Evolutionary conservation across 345 rosid genomes (phyloP).

Genomic region (Citrus hindsii): DNA sequence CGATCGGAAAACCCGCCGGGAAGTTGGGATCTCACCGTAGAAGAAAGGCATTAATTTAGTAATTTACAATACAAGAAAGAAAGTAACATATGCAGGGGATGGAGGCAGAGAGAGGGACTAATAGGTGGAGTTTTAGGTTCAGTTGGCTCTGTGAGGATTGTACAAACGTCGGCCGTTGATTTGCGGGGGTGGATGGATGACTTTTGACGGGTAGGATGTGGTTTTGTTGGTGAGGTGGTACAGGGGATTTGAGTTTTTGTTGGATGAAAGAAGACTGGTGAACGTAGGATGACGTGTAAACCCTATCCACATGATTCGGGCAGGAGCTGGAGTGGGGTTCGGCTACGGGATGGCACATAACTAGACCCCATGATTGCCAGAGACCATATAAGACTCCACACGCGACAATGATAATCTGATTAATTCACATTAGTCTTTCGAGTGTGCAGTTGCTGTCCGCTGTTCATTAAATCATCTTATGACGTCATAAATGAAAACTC

Average conservation of each 20-base stretch:
- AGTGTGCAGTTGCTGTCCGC: too few relatives aligned
- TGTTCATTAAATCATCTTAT: too few relatives aligned
- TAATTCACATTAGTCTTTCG: too few relatives aligned
- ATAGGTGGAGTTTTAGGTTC: neutral
- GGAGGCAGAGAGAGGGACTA: neutral
- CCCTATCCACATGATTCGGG: conserved; percentile 17
- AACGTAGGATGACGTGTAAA: conserved; percentile 23
- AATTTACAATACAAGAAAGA: neutral
- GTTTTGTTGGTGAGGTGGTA: neutral
- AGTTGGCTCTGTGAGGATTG: neutral
- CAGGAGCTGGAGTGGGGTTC: too few relatives aligned
- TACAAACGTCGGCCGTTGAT: neutral
- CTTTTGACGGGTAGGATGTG: neutral
- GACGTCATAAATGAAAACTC: too few relatives aligned
- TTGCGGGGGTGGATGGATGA: neutral
- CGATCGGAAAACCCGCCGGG: conserved; percentile 7
- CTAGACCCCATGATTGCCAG: too few relatives aligned
- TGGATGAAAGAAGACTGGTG: neutral
- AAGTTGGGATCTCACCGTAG: conserved; percentile 15
- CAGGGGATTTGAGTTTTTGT: neutral
- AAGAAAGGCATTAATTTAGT: neutral
- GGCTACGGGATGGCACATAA: too few relatives aligned
- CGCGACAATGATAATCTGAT: too few relatives aligned
- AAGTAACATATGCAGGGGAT: neutral
- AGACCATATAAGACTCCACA: too few relatives aligned